Base-by-base conservation (phyloP, 1,139 yeast genomes). In the Blastobotrys arbuscula region DNA sequence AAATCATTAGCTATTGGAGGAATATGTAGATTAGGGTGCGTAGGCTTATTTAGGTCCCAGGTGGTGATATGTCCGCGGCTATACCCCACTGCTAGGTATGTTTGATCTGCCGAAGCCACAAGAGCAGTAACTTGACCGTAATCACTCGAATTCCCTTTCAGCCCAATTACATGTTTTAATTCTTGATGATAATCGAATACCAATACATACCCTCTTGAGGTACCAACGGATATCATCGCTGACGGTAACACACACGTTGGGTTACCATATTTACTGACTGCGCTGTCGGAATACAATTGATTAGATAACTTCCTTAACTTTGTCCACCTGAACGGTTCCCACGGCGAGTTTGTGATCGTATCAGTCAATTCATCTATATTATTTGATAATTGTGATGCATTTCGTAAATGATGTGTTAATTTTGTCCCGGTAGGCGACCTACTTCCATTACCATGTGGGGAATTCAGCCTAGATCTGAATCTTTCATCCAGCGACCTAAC, bases 121-220 rank as follows among this genome's bases (percentile, higher is more conserved):
- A 83, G 58, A 2, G 74, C 58, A 0, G 79, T 68, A 1, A 81
- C 76, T 1, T 70, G 55, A 0, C 80, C 81, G 46, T 64, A 57
- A 49, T 62, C 63, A 19, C 21, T 20, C 2, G 33, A 26, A 24
- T 34, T 34, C 26, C 58, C 51, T 31, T 56, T 53, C 31, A 59
- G 55, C 35, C 71, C 73, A 41, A 81, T 59, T 0, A 72, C 67
- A 49, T 65, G 68, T 28, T 70, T 68, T 13, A 80, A 63, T 35
- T 64, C 68, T 63, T 86, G 95, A 44, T 74, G 75, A 56, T 81
- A 84, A 59, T 80, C 83, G 62, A 83, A 86, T 1, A 82, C 70
- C 16, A 84, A 63, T 0, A 84, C 71, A 42, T 63, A 67, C 1
- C 90, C 90, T 44, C 72, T 72, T 1, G 73, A 59, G 0, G 94